Evolutionary conservation across 2,329 filamentous ascomycete genomes (phyloP).

Genomic region (Xylaria sp.): DNA sequence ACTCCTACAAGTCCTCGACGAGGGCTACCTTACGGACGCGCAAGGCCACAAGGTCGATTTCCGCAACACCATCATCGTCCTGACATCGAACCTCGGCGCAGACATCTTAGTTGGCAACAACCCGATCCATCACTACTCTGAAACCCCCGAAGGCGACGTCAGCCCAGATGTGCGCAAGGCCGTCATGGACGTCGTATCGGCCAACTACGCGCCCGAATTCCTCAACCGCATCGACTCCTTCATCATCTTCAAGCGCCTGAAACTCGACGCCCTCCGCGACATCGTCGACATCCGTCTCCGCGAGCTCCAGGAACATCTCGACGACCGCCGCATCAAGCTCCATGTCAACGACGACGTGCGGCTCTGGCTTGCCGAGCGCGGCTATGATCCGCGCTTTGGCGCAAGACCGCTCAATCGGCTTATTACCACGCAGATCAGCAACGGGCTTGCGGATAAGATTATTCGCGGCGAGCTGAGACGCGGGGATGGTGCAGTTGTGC

Average conservation of each 20-base stretch:
- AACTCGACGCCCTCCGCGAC: conserved; percentile 70
- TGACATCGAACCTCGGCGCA: conserved; percentile 92
- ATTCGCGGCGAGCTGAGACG: conserved; percentile 76
- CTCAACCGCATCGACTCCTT: conserved; percentile 95
- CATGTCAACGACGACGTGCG: conserved; percentile 66
- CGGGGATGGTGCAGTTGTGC: conserved; percentile 68
- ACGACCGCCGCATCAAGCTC: conserved; percentile 78
- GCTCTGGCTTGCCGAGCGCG: conserved; percentile 80
- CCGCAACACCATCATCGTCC: conserved; percentile 90
- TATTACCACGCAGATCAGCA: conserved; percentile 85
- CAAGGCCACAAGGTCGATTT: conserved; percentile 98
- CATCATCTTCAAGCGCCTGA: conserved; percentile 88
- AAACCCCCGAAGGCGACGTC: conserved; percentile 62
- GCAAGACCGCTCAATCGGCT: conserved; percentile 86
- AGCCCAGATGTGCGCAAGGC: conserved; percentile 66
- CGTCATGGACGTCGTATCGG: conserved; percentile 82
- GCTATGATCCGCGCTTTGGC: conserved; percentile 88
- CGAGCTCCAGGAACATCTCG: conserved; percentile 76
- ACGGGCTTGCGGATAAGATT: conserved; percentile 83
- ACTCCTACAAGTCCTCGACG: conserved; percentile 88
- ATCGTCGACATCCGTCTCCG: conserved; percentile 89
- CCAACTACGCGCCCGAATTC: conserved; percentile 81
- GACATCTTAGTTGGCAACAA: conserved; percentile 80
- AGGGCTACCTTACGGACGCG: conserved; percentile 90
- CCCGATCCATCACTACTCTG: conserved; percentile 56